Evolutionary conservation across 345 rosid genomes (phyloP).

Genomic region (Iberis pinnata): DNA sequence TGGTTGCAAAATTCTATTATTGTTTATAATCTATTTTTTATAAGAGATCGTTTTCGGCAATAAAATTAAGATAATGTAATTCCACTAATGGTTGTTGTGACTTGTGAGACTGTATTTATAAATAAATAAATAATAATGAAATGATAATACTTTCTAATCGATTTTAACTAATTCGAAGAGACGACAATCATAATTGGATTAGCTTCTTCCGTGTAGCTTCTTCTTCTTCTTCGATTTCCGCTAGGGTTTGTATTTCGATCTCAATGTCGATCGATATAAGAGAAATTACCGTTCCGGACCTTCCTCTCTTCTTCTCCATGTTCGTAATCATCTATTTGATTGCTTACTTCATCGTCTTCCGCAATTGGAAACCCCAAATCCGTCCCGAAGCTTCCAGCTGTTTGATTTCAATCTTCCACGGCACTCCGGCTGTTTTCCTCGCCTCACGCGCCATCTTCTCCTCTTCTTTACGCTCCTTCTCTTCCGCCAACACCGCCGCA

Average conservation of each 20-base stretch:
- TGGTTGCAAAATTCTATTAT: too few species aligned
- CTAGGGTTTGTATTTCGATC: conserved; percentile 27
- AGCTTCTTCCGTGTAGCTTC: conserved; percentile 12
- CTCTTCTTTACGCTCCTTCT: conserved; percentile 37
- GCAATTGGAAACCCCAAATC: conserved; percentile 48
- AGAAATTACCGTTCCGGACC: conserved; percentile 34
- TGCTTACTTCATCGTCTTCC: conserved; percentile 58
- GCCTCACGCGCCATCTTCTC: conserved; percentile 48
- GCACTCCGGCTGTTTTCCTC: conserved; percentile 70
- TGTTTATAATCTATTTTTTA: too few species aligned
- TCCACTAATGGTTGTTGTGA: too few species aligned
- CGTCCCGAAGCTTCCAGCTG: conserved; percentile 82
- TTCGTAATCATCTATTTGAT: conserved; percentile 49
- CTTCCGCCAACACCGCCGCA: conserved; percentile 46
- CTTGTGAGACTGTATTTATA: too few species aligned
- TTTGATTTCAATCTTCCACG: conserved; percentile 72
- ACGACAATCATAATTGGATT: too few species aligned
- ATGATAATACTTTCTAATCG: too few species aligned
- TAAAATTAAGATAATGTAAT: too few species aligned
- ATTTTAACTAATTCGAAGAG: too few species aligned
- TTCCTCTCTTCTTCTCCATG: conserved; percentile 44
- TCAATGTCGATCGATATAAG: conserved; percentile 24
- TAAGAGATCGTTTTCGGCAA: too few species aligned
- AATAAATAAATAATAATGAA: too few species aligned
- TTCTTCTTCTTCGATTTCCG: neutral